Base-by-base conservation (phyloP, 495 filamentous ascomycete genomes). In the Articulospora tetracladia region DNA sequence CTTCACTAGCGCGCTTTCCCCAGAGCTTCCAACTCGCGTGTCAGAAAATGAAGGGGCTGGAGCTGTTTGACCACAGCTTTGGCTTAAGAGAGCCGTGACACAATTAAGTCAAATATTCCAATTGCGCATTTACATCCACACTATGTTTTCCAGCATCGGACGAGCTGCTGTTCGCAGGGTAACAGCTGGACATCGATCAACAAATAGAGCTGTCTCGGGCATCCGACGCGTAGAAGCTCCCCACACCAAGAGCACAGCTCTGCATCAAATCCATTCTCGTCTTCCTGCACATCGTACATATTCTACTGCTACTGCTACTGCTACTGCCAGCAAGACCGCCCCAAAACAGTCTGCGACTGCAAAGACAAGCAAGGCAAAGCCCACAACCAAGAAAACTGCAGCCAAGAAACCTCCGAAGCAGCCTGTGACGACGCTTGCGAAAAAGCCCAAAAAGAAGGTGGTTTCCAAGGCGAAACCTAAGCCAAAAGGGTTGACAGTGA, bases 121-220 rank as follows among this genome's bases (percentile, higher is more conserved):
- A n/a, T n/a, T n/a, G n/a, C n/a, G n/a, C n/a, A n/a, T n/a, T 6
- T 30, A 17, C 8, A 46, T 22, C 10, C 4, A 25, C 53, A 65
- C n/a, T 49, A 77, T 77, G 74, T 59, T 77, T 30, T 71, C 67
- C 57, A 67, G 62, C 24, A 66, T 75, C 22, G 71, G 69, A 53
- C 72, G 73, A 59, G 62, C 66, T 47, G 66, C 74, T 3, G 60
- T 70, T 25, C 55, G 62, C 55, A 67, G 71, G 12, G 52, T 70
- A 48, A 64, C 61, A 49, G 65, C 67, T 22, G 52, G 57, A 47
- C 26, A 34, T 24, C 41, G 54, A 19, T 62, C 64, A 65, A 65
- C 61, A 57, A 65, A 65, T 30, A 26, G 47, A 63, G 56, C 53
- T 58, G 22, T 62, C 23, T 62, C 49, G 61, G 55, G 46, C 17